Evolutionary conservation across 1,139 yeast genomes (phyloP).

Genomic region (Yamadazyma aaseri): DNA sequence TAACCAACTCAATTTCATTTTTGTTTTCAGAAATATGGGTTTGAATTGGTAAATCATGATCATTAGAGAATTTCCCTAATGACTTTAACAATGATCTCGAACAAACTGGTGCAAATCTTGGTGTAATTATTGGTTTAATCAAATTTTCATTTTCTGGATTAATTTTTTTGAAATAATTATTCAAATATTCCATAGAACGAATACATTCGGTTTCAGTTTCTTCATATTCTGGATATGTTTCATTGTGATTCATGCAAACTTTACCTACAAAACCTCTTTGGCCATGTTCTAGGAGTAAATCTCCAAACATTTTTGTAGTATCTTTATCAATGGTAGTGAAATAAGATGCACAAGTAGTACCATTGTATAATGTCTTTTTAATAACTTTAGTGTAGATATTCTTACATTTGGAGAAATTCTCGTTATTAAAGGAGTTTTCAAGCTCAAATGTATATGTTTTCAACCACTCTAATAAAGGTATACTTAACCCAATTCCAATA

Average conservation of each 20-base stretch:
- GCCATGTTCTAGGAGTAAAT: slow-evolving; percentile 61
- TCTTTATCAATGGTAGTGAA: slow-evolving; percentile 83
- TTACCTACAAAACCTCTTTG: slow-evolving; percentile 92
- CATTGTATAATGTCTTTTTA: slow-evolving; percentile 63
- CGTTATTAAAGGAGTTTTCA: slow-evolving; percentile 50
- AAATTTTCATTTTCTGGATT: slow-evolving; percentile 54
- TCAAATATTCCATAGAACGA: slow-evolving; percentile 54
- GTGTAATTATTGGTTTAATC: slow-evolving; percentile 77
- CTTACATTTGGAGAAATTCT: slow-evolving; percentile 52
- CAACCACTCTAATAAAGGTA: slow-evolving; percentile 87
- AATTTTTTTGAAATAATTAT: slow-evolving; percentile 50
- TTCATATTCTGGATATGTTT: slow-evolving; percentile 65
- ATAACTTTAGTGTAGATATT: slow-evolving; percentile 66
- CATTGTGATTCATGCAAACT: slow-evolving; percentile 77
- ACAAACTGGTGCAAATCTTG: slow-evolving; percentile 93
- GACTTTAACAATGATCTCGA: slow-evolving; percentile 56
- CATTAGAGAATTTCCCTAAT: slow-evolving; percentile 59
- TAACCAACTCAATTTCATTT: slow-evolving; percentile 76
- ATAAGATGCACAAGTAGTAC: slow-evolving; percentile 92
- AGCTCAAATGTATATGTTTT: slow-evolving; percentile 83
- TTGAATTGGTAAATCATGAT: slow-evolving; percentile 65
- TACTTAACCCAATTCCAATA: slow-evolving; percentile 81
- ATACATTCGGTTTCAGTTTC: slow-evolving; percentile 64
- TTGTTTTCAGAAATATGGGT: slow-evolving; percentile 86
- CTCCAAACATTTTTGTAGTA: slow-evolving; percentile 76